Evolutionary conservation across 768 basidiomycete species (phyloP), one percentile per base, ranked within the genome.

Genomic region (Amanita rimosa): DNA sequence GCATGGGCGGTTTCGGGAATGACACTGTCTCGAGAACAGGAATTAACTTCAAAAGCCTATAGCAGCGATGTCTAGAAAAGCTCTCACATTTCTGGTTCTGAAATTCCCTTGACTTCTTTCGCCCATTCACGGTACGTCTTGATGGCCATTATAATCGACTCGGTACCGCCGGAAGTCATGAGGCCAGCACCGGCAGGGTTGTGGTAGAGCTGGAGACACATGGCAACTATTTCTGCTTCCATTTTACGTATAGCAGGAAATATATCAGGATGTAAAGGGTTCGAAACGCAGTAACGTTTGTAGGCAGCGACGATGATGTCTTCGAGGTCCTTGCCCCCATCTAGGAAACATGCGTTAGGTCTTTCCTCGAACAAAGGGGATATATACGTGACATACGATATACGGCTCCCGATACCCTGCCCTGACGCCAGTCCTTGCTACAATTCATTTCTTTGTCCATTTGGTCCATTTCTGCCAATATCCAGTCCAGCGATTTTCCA

Each of bases 61-160:
- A 24, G 7, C 29, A 21, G 42, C 6, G 1, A 31, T 31, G 6
- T n/a, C n/a, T n/a, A n/a, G n/a, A 31, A 17, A 17, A 24, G 37
- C 14, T 65, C 81, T 29, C 53, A 91, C 94, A 98, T 93, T 62
- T 99, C 95, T 1, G 95, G 95, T 52, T 85, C 77, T 0, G 75
- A 89, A 56, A 97, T 89, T 6, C 91, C 90, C 62, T 92, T 94
- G 35, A 83, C 81, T 1, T 70, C 75, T 39, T 74, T 68, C 5
- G 90, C 95, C 89, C 94, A 96, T 54, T 97, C 93, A 11, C 92
- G 78, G 60, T 99, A 82, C 0, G 93, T 87, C 70, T 97, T 97
- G 55, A 91, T 75, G 2, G 92, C 82, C 92, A 97, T 93, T 43
- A 99, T 70, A 56, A 98, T 97, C 17, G 86, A 89, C 62, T 99